Evolutionary conservation across 495 filamentous ascomycete genomes (phyloP), one percentile per base, ranked within the genome.

Genomic region (Cladorrhinum samala): DNA sequence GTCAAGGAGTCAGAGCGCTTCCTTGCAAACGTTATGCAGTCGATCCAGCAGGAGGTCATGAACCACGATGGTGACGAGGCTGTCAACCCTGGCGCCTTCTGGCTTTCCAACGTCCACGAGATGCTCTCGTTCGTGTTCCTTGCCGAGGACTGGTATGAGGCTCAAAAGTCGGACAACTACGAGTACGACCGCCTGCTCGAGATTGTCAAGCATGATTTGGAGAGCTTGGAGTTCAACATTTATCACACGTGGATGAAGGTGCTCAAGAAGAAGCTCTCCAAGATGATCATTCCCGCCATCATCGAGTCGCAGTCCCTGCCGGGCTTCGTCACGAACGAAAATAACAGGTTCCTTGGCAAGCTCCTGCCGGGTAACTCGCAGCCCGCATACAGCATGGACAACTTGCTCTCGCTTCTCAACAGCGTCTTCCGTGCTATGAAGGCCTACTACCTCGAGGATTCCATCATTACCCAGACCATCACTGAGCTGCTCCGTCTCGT

Each of bases 231-330:
- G 71, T 99, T 99, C 80, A 99, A 99, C 75, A 97, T 99, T 66
- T 99, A 99, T 71, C 94, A 99, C 71, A 99, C 93, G 9, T 99
- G 93, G 93, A 99, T 99, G 93, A 99, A 99, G 77, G 91, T 96
- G 40, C 78, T 99, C 63, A 99, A 99, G 78, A 95, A 95, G 79
- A 95, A 94, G 71, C 78, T 99, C 44, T 87, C 89, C 61, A 97
- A 97, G 78, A 99, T 99, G 93, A 95, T 99, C 63, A 93, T 99
- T 21, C 93, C 93, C 0, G 93, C 93, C 38, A 97, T 99, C 65
- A 97, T 99, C 64, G 93, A 99, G 70, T 96, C 92, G 20, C 93
- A 99, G 67, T 96, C 92, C 8, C 83, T 99, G 50, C 93, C 93
- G 17, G 93, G 93, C 56, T 99, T 99, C 68, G 93, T 97, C 46